Evolutionary conservation across 345 rosid species (phyloP).

Genomic region (Camelina neglecta): DNA sequence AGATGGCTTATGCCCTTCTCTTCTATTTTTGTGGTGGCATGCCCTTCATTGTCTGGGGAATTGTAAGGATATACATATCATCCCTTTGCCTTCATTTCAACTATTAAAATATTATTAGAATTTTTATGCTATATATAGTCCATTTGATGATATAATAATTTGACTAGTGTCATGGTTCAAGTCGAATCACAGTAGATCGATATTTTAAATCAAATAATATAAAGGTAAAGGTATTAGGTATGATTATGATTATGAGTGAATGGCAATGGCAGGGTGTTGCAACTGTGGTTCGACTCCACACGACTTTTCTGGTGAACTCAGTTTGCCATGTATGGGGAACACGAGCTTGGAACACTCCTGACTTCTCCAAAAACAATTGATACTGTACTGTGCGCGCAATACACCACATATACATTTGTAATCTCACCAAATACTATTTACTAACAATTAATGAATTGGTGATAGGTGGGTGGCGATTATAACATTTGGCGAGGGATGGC

Average conservation of each 20-base stretch:
- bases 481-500: constrained; percentile 86
- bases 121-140: too few relatives aligned
- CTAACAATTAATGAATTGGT: neutral
- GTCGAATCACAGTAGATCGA: too few relatives aligned
- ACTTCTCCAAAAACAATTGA: constrained; percentile 78
- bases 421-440: too few relatives aligned
- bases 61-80: constrained; percentile 54
- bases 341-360: constrained; percentile 71
- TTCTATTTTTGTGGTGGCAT: constrained; percentile 63
- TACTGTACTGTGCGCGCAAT: constrained; percentile 32
- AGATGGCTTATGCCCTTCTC: constrained; percentile 52
- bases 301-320: constrained; percentile 72
- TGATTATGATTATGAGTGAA: too few relatives aligned
- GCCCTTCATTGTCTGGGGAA: constrained; percentile 82
- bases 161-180: too few relatives aligned
- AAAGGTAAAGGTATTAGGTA: too few relatives aligned
- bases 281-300: constrained; percentile 54
- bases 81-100: neutral
- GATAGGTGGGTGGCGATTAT: constrained; percentile 69
- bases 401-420: neutral
- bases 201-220: too few relatives aligned
- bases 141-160: too few relatives aligned
- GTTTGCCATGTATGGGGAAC: constrained; percentile 84
- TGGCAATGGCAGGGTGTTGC: constrained; percentile 61
- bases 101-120: too few relatives aligned